A percentile compares a stretch with the other conserved stretches of the same genome.
phyloP scores from a whole-genome alignment of 2,329 filamentous ascomycete genomes.

The Aspergillus quadrilineatus region DNA sequence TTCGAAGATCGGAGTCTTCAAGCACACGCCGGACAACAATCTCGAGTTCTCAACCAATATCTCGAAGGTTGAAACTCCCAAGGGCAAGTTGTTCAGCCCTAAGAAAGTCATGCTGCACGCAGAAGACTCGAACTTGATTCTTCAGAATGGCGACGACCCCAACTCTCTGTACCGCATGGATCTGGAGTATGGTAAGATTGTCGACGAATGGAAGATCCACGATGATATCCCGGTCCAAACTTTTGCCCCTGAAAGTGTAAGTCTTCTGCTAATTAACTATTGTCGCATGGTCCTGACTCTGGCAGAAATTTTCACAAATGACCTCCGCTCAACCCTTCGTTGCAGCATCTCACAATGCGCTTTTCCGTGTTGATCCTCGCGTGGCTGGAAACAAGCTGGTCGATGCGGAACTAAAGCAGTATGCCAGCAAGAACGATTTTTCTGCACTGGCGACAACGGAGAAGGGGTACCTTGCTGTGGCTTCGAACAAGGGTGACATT shows the following conservation, averaged over 20 bases:
- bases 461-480: conserved; percentile 94
- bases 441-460: conserved; percentile 91
- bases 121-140: conserved; percentile 83
- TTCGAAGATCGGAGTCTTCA: conserved; percentile 98
- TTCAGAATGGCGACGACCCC: conserved; percentile 78
- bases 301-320: conserved; percentile 91
- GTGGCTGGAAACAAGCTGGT: conserved; percentile 88
- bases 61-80: conserved; percentile 87
- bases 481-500: conserved; percentile 96
- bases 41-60: conserved; percentile 97
- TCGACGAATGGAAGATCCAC: conserved; percentile 98
- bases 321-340: conserved; percentile 93
- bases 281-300: conserved; percentile 27
- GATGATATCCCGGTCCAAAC: conserved; percentile 91
- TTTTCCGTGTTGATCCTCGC: conserved; percentile 92
- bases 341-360: conserved; percentile 85
- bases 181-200: conserved; percentile 93
- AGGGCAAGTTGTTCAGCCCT: conserved; percentile 83
- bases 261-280: conserved; percentile 18
- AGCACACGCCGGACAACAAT: conserved; percentile 87
- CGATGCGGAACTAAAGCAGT: conserved; percentile 90
- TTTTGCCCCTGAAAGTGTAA: conserved; percentile 82
- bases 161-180: conserved; percentile 97
- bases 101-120: conserved; percentile 97
- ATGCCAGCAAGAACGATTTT: conserved; percentile 95